Base-by-base conservation (phyloP, 2,329 filamentous ascomycete genomes). In the Camillea tinctor region DNA sequence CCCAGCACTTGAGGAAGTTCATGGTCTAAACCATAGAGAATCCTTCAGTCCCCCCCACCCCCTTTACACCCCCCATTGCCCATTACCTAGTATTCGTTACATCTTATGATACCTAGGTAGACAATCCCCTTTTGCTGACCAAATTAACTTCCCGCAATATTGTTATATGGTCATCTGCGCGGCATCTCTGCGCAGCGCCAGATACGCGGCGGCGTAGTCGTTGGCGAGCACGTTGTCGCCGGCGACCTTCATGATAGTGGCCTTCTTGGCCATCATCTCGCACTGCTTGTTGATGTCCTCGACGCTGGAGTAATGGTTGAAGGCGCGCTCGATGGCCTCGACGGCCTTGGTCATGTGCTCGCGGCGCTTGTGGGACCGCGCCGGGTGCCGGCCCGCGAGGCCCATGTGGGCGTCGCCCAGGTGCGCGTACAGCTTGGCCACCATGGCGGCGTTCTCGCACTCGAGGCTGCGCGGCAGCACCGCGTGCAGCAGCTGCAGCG, bases 381-480 rank as follows among this genome's bases (percentile, higher is more conserved):
- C 66, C 13, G 74, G 69, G 65, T 73, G 75, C 67, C 78, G 70
- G 40, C 91, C 89, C 0, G 91, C 92, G 62, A 91, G 76, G 0
- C 93, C 93, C 79, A 96, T 90, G 67, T 88, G 85, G 0, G 91
- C 88, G 71, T 97, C 92, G 0, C 86, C 90, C 2, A 96, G 82
- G 21, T 86, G 75, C 1, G 84, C 84, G 73, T 93, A 94, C 19
- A 92, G 81, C 21, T 80, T 81, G 0, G 88, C 92, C 0, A 83
- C 81, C 15, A 92, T 78, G 52, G 79, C 80, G 1, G 81, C 78
- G 52, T 89, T 85, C 55, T 88, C 85, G 55, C 85, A 86, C 74
- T 96, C 92, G 1, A 96, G 79, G 21, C 90, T 86, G 63, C 92
- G 88, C 3, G 93, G 93, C 61, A 96, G 81, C 8, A 91, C 81